A percentile compares a stretch with the other conserved stretches of the same genome.
phyloP scores from a whole-genome alignment of 1,284 basidiomycete species.

The Neolentinus lepideus region DNA sequence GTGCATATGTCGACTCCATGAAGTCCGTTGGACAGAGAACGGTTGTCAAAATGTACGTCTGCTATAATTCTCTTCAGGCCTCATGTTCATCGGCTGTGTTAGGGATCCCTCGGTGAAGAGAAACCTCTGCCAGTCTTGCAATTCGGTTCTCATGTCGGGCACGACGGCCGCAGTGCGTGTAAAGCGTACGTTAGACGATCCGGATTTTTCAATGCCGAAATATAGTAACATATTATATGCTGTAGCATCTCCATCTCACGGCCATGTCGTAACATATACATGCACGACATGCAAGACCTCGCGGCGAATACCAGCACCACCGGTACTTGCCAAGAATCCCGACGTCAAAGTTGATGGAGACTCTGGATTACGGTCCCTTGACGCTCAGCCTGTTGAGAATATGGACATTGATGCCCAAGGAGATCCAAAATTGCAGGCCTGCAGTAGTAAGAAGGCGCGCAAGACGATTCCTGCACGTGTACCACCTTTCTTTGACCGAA shows the following conservation, averaged over 20 bases:
- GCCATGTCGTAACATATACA: slow-evolving; percentile 46
- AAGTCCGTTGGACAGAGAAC: slow-evolving; percentile 64
- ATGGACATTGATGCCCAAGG: slow-evolving; percentile 2
- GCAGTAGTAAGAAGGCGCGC: slow-evolving; percentile 11
- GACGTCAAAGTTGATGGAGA: background rate
- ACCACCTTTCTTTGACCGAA: slow-evolving; percentile 51
- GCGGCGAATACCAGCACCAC: slow-evolving; percentile 59
- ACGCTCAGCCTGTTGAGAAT: background rate
- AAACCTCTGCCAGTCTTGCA: slow-evolving; percentile 64
- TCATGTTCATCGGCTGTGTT: background rate
- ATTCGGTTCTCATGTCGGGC: slow-evolving; percentile 59
- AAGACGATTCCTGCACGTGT: slow-evolving; percentile 21
- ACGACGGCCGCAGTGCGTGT: slow-evolving; percentile 55
- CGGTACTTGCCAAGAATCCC: slow-evolving; percentile 17
- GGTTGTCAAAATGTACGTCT: slow-evolving; percentile 64
- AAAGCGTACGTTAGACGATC: slow-evolving; percentile 36
- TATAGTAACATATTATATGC: background rate
- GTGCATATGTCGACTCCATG: slow-evolving; percentile 60
- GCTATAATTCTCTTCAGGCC: background rate
- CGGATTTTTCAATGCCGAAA: slow-evolving; percentile 5
- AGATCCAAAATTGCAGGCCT: slow-evolving; percentile 7
- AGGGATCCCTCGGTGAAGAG: slow-evolving; percentile 80
- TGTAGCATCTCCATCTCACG: slow-evolving; percentile 42
- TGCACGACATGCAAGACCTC: slow-evolving; percentile 45
- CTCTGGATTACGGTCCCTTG: background rate